Evolutionary conservation across 1,284 basidiomycete species (phyloP).

Genomic region (Pterula multifida): DNA sequence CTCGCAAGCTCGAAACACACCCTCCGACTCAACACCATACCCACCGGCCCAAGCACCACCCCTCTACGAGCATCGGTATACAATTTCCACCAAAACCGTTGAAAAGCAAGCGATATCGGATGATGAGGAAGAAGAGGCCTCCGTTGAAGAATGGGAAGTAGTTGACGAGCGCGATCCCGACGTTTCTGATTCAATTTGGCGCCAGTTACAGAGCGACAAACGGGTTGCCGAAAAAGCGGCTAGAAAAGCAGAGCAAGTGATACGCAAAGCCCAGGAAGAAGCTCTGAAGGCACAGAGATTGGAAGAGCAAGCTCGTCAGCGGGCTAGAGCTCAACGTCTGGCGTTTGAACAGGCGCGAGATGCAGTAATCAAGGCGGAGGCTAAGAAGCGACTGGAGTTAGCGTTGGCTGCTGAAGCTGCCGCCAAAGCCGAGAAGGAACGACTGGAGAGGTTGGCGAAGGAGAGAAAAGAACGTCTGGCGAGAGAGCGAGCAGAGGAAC

Average conservation of each 20-base stretch:
- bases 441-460: conserved; percentile 23
- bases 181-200: conserved; percentile 5
- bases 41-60: background rate
- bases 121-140: conserved; percentile 16
- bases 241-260: background rate
- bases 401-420: conserved; percentile 15
- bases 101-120: conserved; percentile 13
- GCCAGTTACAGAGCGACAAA: conserved; percentile 7
- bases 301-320: conserved; percentile 7
- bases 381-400: conserved; percentile 16
- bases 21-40: background rate
- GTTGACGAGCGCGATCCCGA: conserved; percentile 9
- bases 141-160: conserved; percentile 18
- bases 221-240: background rate
- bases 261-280: conserved; percentile 9
- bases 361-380: conserved; percentile 13
- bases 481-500: conserved; percentile 26
- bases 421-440: conserved; percentile 16
- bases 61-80: background rate
- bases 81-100: conserved; percentile 11
- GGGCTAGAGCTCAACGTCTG: background rate
- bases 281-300: conserved; percentile 8
- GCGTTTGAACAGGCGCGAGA: conserved; percentile 9
- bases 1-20: background rate
- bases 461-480: conserved; percentile 30